Evolutionary conservation across 148 eudicot genomes (phyloP), one percentile per base, ranked within the genome.

Genomic region (Chenopodium berlandieri): DNA sequence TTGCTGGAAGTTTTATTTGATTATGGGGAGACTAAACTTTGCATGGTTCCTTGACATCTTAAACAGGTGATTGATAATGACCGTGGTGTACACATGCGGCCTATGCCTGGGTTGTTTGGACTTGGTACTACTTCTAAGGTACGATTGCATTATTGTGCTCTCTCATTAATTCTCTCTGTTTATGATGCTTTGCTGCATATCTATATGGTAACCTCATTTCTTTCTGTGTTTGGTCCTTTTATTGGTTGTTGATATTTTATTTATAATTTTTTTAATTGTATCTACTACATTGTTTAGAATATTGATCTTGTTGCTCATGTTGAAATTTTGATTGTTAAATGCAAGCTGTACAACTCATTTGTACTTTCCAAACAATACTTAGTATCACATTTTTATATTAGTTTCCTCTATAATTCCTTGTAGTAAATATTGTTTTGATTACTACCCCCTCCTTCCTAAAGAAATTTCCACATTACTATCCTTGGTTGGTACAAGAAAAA

Each of bases 31-130:
- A 40, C 44, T 40, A 47, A 56, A 27, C n/a, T 31, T 13, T 65
- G 25, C 30, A 75, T 63, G 32, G 20, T 22, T 80, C 56, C 23
- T 69, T 75, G 78, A 69, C 34, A 66, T 58, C 70, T 73, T 25
- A 19, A 27, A 80, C 77, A 96, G 99, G 95, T 96, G 73, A 94
- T 96, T 84, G 94, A 96, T 78, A 90, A 94, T 85, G 97, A 92
- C 82, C 94, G 92, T 77, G 99, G 99, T 83, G 86, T 89, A 75
- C 95, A 89, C 83, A 94, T 96, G 98, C 91, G 99, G 84, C 98
- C 99, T 70, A 92, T 96, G 98, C 99, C 99, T 81, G 99, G 99
- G 80, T 92, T 91, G 94, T 71, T 92, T 81, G 99, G 99, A 73
- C 80, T 91, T 74, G 81, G 90, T 70, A 70, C 92, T 48, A 84